Base-by-base conservation (phyloP, 2,329 filamentous ascomycete species). In the Hypocreales sp. region DNA sequence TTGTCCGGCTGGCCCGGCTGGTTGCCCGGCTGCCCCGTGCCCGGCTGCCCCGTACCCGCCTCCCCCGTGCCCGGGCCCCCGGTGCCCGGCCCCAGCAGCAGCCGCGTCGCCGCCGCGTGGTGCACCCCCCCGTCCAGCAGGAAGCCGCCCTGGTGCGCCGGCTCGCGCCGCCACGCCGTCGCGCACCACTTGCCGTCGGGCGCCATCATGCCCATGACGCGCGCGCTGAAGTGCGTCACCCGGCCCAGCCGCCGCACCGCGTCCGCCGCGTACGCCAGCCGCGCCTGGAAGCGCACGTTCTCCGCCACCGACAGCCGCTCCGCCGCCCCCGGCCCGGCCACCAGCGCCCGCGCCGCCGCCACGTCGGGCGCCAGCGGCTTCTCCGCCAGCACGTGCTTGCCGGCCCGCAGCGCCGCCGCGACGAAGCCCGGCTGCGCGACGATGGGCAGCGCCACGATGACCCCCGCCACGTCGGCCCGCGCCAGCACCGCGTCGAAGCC, bases 111-210 rank as follows among this genome's bases (percentile, higher is more conserved):
- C 7, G 79, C 79, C 6, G 73, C 57, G 33, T 69, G 74, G 48
- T 86, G 80, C 15, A 86, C 76, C 23, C 80, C 79, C 10, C 70
- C 77, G 42, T 86, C 79, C 3, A 86, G 65, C 29, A 84, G 47
- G 45, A 83, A 84, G 0, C 80, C 79, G 29, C 79, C 80, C 49
- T 83, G 78, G 44, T 81, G 68, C 28, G 66, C 59, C 2, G 79
- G 79, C 30, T 55, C 63, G 47, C 75, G 76, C 29, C 80, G 70
- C 80, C 79, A 69, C 15, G 53, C 36, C 4, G 65, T 70, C 25
- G 60, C 54, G 37, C 57, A 61, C 42, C 61, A 69, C 44, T 60
- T 59, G 40, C 58, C 45, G 28, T 43, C 40, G 30, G 37, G 25
- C 22, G 41, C 31, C 43, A 61, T 49, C 36, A 51, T 45, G 10